Evolutionary conservation across 129 eudicot genomes (phyloP).

Genomic region (Centrapalus pauciflorus): DNA sequence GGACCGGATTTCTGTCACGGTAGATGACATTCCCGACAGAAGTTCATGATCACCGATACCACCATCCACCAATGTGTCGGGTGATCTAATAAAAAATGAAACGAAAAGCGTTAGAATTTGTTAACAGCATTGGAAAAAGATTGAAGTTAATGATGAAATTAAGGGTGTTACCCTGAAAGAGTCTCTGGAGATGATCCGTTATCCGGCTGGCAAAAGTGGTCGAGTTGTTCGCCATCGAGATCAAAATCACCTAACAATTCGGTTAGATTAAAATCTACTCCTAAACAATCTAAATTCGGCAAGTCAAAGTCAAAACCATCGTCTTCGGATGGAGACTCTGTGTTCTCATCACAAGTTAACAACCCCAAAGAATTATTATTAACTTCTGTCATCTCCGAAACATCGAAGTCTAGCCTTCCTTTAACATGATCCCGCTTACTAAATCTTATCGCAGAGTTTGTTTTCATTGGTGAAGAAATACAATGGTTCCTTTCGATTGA

Average conservation of each 20-base stretch:
- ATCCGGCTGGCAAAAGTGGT: constrained; percentile 30
- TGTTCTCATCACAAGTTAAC: constrained; percentile 32
- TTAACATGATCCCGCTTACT: constrained; percentile 65
- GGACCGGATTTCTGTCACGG: constrained; percentile 44
- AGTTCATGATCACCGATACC: constrained; percentile 39
- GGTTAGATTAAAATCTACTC: constrained; percentile 49
- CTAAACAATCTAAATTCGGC: constrained; percentile 65
- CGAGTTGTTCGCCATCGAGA: constrained; percentile 33
- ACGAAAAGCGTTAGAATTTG: neutral
- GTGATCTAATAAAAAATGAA: constrained; percentile 39
- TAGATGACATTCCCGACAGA: constrained; percentile 48
- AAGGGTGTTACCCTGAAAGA: constrained; percentile 45
- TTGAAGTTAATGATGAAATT: neutral
- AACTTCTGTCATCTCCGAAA: constrained; percentile 35
- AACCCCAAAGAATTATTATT: constrained; percentile 29
- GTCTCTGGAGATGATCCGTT: constrained; percentile 54
- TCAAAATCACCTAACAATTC: constrained; percentile 72
- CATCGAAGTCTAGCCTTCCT: constrained; percentile 80
- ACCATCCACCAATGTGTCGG: constrained; percentile 28
- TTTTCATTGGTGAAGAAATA: constrained; percentile 67
- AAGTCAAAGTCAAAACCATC: constrained; percentile 73
- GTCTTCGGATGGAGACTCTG: constrained; percentile 51
- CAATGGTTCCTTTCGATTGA: constrained; percentile 68
- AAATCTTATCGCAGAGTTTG: constrained; percentile 39
- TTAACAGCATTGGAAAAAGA: neutral